These are phyloP conservation scores for Candida maris DNA, from an alignment of 805 yeast species.

Conservation along the genomic window DNA sequence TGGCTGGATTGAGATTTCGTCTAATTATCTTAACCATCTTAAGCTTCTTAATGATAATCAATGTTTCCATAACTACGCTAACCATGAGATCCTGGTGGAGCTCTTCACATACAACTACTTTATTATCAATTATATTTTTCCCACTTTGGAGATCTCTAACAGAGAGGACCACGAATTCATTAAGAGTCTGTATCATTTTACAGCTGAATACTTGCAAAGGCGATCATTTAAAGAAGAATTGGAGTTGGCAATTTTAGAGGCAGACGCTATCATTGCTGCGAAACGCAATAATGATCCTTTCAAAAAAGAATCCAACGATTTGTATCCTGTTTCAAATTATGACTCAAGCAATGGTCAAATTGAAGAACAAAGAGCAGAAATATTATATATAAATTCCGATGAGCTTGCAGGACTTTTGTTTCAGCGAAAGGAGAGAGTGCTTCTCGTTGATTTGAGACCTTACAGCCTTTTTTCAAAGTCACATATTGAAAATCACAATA, in stretches of 20 bases:
- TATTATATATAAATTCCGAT: conserved; percentile 9
- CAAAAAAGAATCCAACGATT: conserved; percentile 4
- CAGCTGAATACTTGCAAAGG: conserved; percentile 9
- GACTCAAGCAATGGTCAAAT: background rate
- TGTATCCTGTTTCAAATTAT: conserved; percentile 12
- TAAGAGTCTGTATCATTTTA: conserved; percentile 7
- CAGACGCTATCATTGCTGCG: conserved; percentile 7
- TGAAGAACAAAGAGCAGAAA: background rate
- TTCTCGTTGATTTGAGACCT: conserved; percentile 41
- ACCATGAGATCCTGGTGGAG: conserved; percentile 20
- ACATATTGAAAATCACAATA: conserved; percentile 34
- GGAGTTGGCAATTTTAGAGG: conserved; percentile 13
- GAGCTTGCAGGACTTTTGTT: conserved; percentile 12
- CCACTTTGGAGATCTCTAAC: conserved; percentile 7
- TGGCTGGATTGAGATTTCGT: conserved; percentile 24
- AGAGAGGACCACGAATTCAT: conserved; percentile 19
- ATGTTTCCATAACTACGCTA: conserved; percentile 13
- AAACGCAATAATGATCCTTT: background rate
- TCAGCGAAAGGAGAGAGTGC: conserved; percentile 9
- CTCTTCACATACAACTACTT: conserved; percentile 19
- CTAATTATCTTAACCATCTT: conserved; percentile 19
- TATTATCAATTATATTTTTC: conserved; percentile 16
- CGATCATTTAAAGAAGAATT: conserved; percentile 15
- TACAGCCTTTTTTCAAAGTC: conserved; percentile 29
- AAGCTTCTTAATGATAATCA: conserved; percentile 11